Base-by-base conservation (phyloP, 345 rosid genomes). In the Bruguiera parviflora region DNA sequence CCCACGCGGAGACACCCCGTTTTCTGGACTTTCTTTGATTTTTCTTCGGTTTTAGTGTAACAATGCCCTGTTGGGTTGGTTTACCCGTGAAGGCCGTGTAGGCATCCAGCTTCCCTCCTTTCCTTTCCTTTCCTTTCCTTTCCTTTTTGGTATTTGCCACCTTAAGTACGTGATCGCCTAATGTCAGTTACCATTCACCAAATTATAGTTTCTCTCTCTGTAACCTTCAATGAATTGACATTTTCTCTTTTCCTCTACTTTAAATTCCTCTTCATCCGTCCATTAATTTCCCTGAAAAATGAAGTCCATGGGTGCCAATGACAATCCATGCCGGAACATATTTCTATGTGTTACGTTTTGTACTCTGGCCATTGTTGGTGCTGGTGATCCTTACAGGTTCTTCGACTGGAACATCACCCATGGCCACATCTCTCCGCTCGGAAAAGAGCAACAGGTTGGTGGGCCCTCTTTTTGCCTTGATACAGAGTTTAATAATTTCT, bases 361-460 rank as follows among this genome's bases (percentile, higher is more conserved):
- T 63, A 8, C 25, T 20, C 11, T 79, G 37, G 47, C 74, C 2
- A 24, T 61, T 63, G 86, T 77, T 60, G 68, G 8, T 18, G 85
- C 85, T 8, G 96, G 88, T 55, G 83, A 81, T 71, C 94, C 98
- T 16, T 88, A 88, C 82, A 70, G 89, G 67, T 92, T 85, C 77
- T 88, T 76, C 66, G 79, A 79, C 71, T 92, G 96, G 96, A 92
- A 82, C 74, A 88, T 92, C 11, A 87, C 94, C n/a, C 88, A 88
- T 64, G 98, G 94, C 19, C 86, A 82, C 66, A 85, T 92, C 27
- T 87, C 67, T 66, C 98, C 95, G 5, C 91, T 92, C 15, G 98
- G 98, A 21, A 84, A 88, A 58, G 83, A 77, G 46, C 98, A 92
- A 72, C 86, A 85, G 91, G 96, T 88, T 39, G 27, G 74, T 25